These are phyloP conservation scores for Mesembryanthemum crystallinum DNA, from an alignment of 148 eudicot species.

Conservation along the genomic window DNA sequence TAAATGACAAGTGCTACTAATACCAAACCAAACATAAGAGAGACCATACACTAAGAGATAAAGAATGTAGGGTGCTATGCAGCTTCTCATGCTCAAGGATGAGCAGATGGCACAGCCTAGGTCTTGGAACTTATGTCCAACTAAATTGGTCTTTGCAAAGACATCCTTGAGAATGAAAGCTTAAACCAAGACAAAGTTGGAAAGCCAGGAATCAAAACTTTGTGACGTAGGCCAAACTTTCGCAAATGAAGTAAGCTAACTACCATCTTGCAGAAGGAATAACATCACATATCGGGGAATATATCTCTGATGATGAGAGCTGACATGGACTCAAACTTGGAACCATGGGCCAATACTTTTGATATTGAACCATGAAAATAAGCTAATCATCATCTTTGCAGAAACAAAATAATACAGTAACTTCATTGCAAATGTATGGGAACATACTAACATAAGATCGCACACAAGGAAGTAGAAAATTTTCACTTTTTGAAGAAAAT, in stretches of 20 bases:
- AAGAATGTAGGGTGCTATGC: not conserved
- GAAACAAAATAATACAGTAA: not conserved
- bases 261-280: no score
- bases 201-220: no score
- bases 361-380: not conserved
- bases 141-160: not conserved
- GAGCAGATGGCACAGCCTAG: not conserved
- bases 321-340: not conserved
- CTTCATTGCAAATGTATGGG: not conserved
- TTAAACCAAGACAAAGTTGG: no score
- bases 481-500: not conserved
- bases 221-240: no score
- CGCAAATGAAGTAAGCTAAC: no score
- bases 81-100: not conserved
- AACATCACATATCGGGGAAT: no score
- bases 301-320: no score
- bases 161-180: not conserved
- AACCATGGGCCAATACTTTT: not conserved
- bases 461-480: not conserved
- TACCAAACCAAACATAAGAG: not conserved
- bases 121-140: not conserved
- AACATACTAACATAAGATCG: not conserved
- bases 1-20: not conserved
- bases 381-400: constrained; percentile 7
- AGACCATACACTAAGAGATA: not conserved